Base-by-base conservation (phyloP, 1,284 basidiomycete species). In the Austroboletus novae-zelandiae region DNA sequence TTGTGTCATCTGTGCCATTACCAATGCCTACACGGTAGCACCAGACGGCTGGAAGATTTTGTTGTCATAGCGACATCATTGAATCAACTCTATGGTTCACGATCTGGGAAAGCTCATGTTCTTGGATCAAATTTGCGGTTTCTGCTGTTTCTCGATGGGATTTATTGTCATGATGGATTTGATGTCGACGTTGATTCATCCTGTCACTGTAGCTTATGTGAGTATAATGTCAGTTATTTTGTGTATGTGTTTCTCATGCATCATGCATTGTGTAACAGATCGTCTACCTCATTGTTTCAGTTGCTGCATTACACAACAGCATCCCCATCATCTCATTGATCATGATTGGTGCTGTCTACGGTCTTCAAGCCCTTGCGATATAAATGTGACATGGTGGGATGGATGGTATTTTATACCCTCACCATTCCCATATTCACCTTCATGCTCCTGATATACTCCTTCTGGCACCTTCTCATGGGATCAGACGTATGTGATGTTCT, bases 61-160 rank as follows among this genome's bases (percentile, higher is more conserved):
- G 57, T 76, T 99, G n/a, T 97, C 94, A 10, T 96, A 99, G 70
- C 86, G 95, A 74, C 89, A 95, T 75, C 89, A 94, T 62, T 99
- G 97, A 96, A 99, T 99, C 74, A 99, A 99, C 75, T 98, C 94
- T 35, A 99, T 97, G 0, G 86, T 99, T 30, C 96, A 99, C 76
- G 99, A 99, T 69, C 74, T 99, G 54, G 91, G 86, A 45, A 96
- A 98, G 69, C 78, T 99, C 35, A 76, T 98, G 55, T 93, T 93
- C 74, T 75, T 98, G 62, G 91, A 95, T 41, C 89, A 94, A 57
- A 86, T 98, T 54, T 98, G 94, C 63, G 94, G 95, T 54, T 96
- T 97, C 82, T 98, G 94, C 64, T 90, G 91, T 75, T 97, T 99
- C 80, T 98, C 94, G 4, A 98, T 99, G 96, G 84, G 96, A 23